A percentile compares a stretch with the other conserved stretches of the same genome.
Conservation (phyloP, 257 asterid species). For the Misopates orontium region DNA sequence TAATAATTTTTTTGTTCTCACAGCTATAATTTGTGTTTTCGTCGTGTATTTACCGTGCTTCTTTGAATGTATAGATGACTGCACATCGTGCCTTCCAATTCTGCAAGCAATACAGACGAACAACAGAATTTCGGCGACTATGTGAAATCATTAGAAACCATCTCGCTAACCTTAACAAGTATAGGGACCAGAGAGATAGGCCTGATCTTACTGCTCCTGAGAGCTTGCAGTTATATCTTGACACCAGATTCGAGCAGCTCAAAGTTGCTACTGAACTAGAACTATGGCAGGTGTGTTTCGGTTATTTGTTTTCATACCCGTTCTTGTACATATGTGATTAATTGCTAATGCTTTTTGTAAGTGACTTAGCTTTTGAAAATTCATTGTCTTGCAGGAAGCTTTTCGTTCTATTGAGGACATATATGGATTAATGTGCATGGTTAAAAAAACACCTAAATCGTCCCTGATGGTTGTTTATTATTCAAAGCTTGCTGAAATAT, state of each 20-base stretch:
- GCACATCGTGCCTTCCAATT: slow-evolving; percentile 97
- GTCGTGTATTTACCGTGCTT: slow-evolving; percentile 13
- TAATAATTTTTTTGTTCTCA: too few relatives aligned
- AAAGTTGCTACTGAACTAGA: slow-evolving; percentile 90
- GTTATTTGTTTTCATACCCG: slow-evolving; percentile 11
- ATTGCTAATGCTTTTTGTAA: background rate
- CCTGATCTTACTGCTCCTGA: slow-evolving; percentile 93
- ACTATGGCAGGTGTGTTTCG: slow-evolving; percentile 88
- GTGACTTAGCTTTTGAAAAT: background rate
- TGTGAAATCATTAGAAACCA: slow-evolving; percentile 92
- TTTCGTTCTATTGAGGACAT: slow-evolving; percentile 92
- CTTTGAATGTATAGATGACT: slow-evolving; percentile 64
- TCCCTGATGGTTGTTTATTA: slow-evolving; percentile 84
- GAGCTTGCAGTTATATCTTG: slow-evolving; percentile 86
- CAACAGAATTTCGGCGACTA: slow-evolving; percentile 86
- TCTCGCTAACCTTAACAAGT: slow-evolving; percentile 88
- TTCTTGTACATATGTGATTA: background rate
- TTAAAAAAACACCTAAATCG: slow-evolving; percentile 84
- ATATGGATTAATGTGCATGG: slow-evolving; percentile 82
- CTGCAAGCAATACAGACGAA: slow-evolving; percentile 92
- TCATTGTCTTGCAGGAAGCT: slow-evolving; percentile 60
- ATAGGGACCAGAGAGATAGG: slow-evolving; percentile 92
- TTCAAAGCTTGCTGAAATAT: slow-evolving; percentile 85
- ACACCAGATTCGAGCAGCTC: slow-evolving; percentile 91
- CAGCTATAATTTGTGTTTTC: background rate